These are phyloP conservation scores for Penicillium sp. DNA, from an alignment of 2,329 filamentous ascomycete genomes.

Conservation along the genomic window DNA sequence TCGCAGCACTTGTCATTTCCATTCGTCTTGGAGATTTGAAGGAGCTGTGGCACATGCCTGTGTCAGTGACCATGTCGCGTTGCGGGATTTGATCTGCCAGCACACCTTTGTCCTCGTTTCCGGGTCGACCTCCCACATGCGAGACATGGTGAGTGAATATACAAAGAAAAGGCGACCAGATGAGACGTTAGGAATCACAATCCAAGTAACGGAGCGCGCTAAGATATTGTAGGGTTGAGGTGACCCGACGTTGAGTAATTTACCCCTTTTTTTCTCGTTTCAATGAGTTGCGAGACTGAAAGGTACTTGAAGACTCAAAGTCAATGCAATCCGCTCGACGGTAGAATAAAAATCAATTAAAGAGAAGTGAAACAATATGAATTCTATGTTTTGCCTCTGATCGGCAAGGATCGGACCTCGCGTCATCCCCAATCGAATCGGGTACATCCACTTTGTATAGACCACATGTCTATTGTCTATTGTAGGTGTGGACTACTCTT, in stretches of 20 bases:
- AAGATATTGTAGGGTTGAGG: not conserved
- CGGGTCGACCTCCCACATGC: conserved; percentile 99
- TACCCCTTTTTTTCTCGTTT: conserved; percentile 5
- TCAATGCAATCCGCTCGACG: not conserved
- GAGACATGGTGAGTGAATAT: conserved; percentile 46
- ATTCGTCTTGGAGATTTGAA: conserved; percentile 84
- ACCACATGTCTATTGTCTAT: not conserved
- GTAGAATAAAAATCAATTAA: not conserved
- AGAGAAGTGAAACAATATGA: not conserved
- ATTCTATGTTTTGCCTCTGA: conserved; percentile 18
- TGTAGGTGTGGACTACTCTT: not conserved
- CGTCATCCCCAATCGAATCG: conserved; percentile 16
- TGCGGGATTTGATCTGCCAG: not conserved
- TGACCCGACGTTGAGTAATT: not conserved
- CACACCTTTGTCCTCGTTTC: conserved; percentile 90
- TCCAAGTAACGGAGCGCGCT: conserved; percentile 11
- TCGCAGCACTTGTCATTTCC: conserved; percentile 91
- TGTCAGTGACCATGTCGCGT: conserved; percentile 10
- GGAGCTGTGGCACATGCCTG: conserved; percentile 58
- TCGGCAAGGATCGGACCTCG: conserved; percentile 22
- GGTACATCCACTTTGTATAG: not conserved
- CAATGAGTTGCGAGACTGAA: not conserved
- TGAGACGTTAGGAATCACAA: not conserved
- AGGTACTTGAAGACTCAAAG: not conserved
- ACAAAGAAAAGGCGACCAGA: conserved; percentile 4